phyloP scores from a whole-genome alignment of 2,329 filamentous ascomycete genomes.

The Colletotrichum sp. region DNA sequence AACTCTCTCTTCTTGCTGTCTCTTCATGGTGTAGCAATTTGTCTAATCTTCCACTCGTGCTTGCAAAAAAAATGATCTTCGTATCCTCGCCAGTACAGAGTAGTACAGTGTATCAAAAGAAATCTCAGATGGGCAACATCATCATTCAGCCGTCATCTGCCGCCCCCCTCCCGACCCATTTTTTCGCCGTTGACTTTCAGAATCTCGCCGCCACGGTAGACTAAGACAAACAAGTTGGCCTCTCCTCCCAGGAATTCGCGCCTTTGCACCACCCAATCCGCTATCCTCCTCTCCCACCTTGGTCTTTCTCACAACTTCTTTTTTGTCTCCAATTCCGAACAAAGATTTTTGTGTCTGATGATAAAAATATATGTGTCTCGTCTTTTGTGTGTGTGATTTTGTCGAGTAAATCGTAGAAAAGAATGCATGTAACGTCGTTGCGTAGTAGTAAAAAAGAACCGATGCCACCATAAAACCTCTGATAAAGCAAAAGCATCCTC shows the following conservation, averaged over 20 bases:
- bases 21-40: background rate
- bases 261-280: background rate
- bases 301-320: background rate
- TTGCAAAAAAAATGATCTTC: background rate
- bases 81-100: background rate
- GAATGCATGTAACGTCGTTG: constrained; percentile 8
- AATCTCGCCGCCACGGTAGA: background rate
- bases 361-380: background rate
- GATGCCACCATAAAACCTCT: background rate
- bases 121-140: background rate
- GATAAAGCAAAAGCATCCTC: constrained; percentile 1
- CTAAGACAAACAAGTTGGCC: background rate
- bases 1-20: background rate
- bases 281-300: background rate
- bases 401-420: constrained; percentile 2
- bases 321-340: background rate
- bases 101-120: background rate
- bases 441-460: background rate
- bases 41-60: background rate
- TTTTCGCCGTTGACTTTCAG: background rate
- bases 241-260: background rate
- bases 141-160: background rate
- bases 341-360: background rate
- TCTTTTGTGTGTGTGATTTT: background rate
- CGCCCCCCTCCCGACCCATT: background rate